Conservation (phyloP, 768 basidiomycete species). For the Sistotremastrum suecicum region DNA sequence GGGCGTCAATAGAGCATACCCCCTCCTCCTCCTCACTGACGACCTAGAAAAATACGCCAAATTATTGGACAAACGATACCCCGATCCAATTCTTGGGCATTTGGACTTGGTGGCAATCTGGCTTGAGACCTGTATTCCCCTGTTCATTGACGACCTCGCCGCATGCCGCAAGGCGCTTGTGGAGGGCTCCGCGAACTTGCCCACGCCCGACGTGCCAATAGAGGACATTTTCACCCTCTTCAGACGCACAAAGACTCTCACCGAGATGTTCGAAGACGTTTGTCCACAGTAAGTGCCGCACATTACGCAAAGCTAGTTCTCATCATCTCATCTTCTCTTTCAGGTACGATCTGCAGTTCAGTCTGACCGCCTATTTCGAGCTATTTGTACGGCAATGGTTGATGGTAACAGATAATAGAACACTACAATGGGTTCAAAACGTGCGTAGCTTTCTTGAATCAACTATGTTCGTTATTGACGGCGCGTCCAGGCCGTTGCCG, state of each 20-base stretch:
- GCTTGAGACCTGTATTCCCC: slow-evolving; percentile 53
- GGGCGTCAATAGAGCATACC: slow-evolving; percentile 70
- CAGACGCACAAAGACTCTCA: slow-evolving; percentile 54
- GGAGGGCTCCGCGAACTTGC: slow-evolving; percentile 75
- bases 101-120: slow-evolving; percentile 64
- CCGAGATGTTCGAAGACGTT: slow-evolving; percentile 75
- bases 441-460: slow-evolving; percentile 30
- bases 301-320: not conserved
- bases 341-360: slow-evolving; percentile 36
- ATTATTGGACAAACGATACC: slow-evolving; percentile 74
- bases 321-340: too few relatives aligned
- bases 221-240: slow-evolving; percentile 86
- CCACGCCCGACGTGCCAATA: slow-evolving; percentile 77
- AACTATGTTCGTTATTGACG: not conserved
- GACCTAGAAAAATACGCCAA: slow-evolving; percentile 84
- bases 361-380: slow-evolving; percentile 69
- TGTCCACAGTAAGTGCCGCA: slow-evolving; percentile 47
- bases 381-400: slow-evolving; percentile 84
- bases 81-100: slow-evolving; percentile 68
- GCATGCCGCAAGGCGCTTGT: slow-evolving; percentile 58
- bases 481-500: slow-evolving; percentile 57
- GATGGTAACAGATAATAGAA: slow-evolving; percentile 76
- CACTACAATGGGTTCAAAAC: slow-evolving; percentile 86
- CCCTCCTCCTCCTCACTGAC: slow-evolving; percentile 70
- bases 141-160: slow-evolving; percentile 52